phyloP scores from a whole-genome alignment of 139 green algal genomes.

The Yamagishiella unicocca region DNA sequence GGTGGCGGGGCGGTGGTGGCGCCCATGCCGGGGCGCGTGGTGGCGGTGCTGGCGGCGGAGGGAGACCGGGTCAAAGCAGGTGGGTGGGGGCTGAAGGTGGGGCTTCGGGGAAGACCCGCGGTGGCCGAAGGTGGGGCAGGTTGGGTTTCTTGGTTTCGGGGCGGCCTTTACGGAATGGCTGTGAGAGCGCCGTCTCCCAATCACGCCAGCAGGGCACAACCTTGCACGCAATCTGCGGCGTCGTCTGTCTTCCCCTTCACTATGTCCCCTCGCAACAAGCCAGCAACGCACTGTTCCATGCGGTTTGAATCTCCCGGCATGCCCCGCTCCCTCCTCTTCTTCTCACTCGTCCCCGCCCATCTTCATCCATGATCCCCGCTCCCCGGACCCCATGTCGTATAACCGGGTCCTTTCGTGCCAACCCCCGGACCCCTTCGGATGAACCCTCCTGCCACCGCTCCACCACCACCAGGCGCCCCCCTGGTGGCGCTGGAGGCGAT shows the following conservation, averaged over 20 bases:
- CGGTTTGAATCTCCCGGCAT: not conserved
- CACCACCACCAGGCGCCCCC: conserved; percentile 49
- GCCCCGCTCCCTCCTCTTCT: not conserved
- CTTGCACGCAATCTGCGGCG: no score
- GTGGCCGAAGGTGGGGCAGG: no score
- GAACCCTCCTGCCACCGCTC: conserved; percentile 15
- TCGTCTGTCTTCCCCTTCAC: no score
- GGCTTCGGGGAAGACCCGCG: not conserved
- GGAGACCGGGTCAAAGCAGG: conserved; percentile 10
- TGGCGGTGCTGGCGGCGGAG: conserved; percentile 65
- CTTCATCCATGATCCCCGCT: not conserved
- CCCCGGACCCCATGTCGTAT: no score
- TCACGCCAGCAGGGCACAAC: not conserved
- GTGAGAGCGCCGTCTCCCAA: not conserved
- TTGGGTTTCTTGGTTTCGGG: no score
- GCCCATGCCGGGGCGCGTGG: conserved; percentile 83
- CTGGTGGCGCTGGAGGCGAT: conserved; percentile 86
- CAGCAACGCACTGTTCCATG: not conserved
- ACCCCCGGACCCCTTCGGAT: not conserved
- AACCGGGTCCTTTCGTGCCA: not conserved
- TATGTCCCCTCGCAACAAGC: no score
- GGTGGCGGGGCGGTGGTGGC: conserved; percentile 59
- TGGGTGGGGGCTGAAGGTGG: not conserved
- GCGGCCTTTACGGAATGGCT: no score
- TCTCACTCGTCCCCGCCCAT: not conserved